Conservation (phyloP, 768 basidiomycete genomes). For the Tulasnella sp. region DNA sequence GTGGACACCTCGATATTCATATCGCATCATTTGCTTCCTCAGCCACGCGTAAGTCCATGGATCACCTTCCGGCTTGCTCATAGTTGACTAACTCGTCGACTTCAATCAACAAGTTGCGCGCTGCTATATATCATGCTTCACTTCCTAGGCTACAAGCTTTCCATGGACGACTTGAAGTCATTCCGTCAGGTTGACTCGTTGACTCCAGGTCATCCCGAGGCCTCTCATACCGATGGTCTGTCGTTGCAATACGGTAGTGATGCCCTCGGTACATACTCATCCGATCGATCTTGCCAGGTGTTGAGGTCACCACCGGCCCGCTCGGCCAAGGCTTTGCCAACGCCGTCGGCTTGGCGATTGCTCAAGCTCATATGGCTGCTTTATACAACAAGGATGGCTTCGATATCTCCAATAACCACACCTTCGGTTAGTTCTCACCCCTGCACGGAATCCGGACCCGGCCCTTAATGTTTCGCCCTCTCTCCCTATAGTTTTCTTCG, state of each 20-base stretch:
- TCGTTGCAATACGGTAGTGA: neutral
- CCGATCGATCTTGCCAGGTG: slow-evolving; percentile 33
- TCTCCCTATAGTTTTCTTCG: slow-evolving; percentile 57
- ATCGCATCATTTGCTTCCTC: neutral
- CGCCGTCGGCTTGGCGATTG: slow-evolving; percentile 87
- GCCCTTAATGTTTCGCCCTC: slow-evolving; percentile 12
- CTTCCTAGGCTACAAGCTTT: slow-evolving; percentile 82
- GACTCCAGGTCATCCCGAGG: slow-evolving; percentile 91
- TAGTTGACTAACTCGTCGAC: slow-evolving; percentile 9
- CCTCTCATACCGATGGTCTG: slow-evolving; percentile 51
- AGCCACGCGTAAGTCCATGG: slow-evolving; percentile 61
- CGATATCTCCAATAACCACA: slow-evolving; percentile 74
- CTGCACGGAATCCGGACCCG: neutral
- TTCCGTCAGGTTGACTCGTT: slow-evolving; percentile 87
- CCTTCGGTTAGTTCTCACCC: slow-evolving; percentile 49
- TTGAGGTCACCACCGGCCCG: slow-evolving; percentile 92
- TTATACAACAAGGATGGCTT: slow-evolving; percentile 81
- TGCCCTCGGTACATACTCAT: slow-evolving; percentile 11
- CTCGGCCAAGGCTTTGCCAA: slow-evolving; percentile 92
- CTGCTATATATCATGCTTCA: slow-evolving; percentile 89
- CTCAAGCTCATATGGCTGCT: slow-evolving; percentile 83
- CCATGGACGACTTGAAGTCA: slow-evolving; percentile 82
- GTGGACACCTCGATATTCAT: slow-evolving; percentile 9
- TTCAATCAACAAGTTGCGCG: slow-evolving; percentile 54
- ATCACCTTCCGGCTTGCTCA: neutral